Evolutionary conservation across 257 asterid genomes (phyloP), one percentile per base, ranked within the genome.

Genomic region (Ligustrum vulgare): DNA sequence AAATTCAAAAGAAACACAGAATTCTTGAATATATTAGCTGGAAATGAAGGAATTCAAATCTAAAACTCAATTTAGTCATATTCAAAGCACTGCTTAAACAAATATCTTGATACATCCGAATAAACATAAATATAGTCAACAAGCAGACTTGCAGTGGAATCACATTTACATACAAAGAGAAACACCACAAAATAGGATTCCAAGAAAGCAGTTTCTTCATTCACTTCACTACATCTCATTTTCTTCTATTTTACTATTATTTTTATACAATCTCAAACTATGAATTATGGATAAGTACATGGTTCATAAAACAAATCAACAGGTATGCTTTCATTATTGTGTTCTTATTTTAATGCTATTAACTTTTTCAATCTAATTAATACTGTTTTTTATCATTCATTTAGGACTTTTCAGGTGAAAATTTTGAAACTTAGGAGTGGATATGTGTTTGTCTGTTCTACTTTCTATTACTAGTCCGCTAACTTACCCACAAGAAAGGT

Each of bases 1-100:
- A 75, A 81, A 74, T 76, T 74, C 78, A 28, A 65, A 63, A 67
- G 16, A 20, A 58, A 22, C 33, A 20, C 7, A 58, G 6, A 58
- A 58, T 58, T 20, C 33, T 58, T 2, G 13, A 60, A 23, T 25
- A 25, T 3, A 60, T 22, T 18, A 35, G 35, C 18, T 22, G 34
- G 33, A 51, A 60, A 60, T 25, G 16, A 25, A 23, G 34, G 20
- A 25, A 2, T 58, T 60, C 67, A 8, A 22, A 60, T 60, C 33
- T 60, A 23, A 22, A 9, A 60, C 67, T 60, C 34, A 23, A 60
- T 54, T 7, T 54, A 31, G 64, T 54, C 25, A n/a, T 8, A 2
- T 54, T 18, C 64, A 54, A 54, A 18, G 64, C 64, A n/a, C n/a
- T n/a, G n/a, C n/a, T n/a, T n/a, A n/a, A n/a, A n/a, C n/a, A n/a